Evolutionary conservation across 2,329 filamentous ascomycete genomes (phyloP), one percentile per base, ranked within the genome.

Genomic region (Paecilomyces dactylethromorphus): DNA sequence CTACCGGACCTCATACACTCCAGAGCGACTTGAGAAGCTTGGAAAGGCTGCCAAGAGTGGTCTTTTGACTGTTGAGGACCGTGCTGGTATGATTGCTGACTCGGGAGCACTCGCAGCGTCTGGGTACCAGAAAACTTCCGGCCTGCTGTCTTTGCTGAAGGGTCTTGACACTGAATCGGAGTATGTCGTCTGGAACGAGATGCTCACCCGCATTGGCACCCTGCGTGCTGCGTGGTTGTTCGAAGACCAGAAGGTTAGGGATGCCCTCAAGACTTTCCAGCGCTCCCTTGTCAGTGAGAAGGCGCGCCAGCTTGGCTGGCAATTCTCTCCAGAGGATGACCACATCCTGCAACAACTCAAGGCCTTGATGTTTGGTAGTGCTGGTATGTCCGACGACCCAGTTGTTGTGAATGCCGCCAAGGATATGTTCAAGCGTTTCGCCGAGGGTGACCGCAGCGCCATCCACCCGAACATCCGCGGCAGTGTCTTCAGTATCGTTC

Each of bases 321-420:
- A 85, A 13, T 96, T 97, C 76, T 88, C 85, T 29, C 89, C 92
- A 26, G 83, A 82, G 3, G 93, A 97, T 67, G 91, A 89, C 55
- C 92, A 97, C 71, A 87, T 97, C 65, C 83, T 92, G 73, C 92
- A 96, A 74, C 92, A 97, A 73, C 95, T 96, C 83, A 97, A 97
- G 81, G 87, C 87, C 13, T 84, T 97, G 71, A 84, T 97, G 72
- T 97, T 97, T 71, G 89, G 90, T 61, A 85, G 83, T 65, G 91
- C 93, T 55, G 93, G 92, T 59, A 80, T 91, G 65, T 84, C 87
- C 53, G 92, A 91, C 33, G 93, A 97, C 68, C 80, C 92, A 68
- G 81, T 83, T 65, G 85, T 96, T 61, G 85, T 93, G 69, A 82
- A 86, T 55, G 91, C 91, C 7, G 89, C 92, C 7, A 89, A 92